phyloP scores from a whole-genome alignment of 2,329 filamentous ascomycete species.

The Leptographium radiaticola region DNA sequence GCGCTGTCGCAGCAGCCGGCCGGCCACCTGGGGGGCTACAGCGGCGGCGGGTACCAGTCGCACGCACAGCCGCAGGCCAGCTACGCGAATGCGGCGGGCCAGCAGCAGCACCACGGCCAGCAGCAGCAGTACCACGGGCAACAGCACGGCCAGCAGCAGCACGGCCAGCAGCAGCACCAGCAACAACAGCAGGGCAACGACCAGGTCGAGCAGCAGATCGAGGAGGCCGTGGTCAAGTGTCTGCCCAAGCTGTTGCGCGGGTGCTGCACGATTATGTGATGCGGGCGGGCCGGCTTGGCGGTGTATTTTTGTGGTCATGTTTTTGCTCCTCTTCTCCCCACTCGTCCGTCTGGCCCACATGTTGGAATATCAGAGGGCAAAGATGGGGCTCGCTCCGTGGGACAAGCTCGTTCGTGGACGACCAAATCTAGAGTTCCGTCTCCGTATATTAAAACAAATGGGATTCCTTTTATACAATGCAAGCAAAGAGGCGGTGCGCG shows the following conservation, averaged over 20 bases:
- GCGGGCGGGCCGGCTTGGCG: neutral
- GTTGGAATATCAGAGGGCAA: no score
- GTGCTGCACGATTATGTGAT: conserved; percentile 65
- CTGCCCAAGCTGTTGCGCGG: conserved; percentile 45
- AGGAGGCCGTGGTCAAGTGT: conserved; percentile 29
- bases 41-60: conserved; percentile 10
- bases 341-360: no score
- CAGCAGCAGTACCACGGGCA: conserved; percentile 22
- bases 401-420: neutral
- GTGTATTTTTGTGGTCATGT: neutral
- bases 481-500: neutral
- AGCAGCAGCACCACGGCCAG: conserved; percentile 28
- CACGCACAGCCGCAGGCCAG: conserved; percentile 19
- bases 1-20: conserved; percentile 34
- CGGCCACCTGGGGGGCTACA: conserved; percentile 20
- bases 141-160: conserved; percentile 30
- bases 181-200: conserved; percentile 30
- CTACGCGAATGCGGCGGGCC: conserved; percentile 20
- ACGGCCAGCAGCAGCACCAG: conserved; percentile 16
- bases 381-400: no score
- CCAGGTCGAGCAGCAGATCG: conserved; percentile 45
- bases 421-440: neutral
- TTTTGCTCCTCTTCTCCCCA: neutral
- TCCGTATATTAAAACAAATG: neutral
- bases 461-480: conserved; percentile 3